These are phyloP conservation scores for Colletotrichum sp. DNA, from an alignment of 2,329 filamentous ascomycete genomes.

Conservation along the genomic window DNA sequence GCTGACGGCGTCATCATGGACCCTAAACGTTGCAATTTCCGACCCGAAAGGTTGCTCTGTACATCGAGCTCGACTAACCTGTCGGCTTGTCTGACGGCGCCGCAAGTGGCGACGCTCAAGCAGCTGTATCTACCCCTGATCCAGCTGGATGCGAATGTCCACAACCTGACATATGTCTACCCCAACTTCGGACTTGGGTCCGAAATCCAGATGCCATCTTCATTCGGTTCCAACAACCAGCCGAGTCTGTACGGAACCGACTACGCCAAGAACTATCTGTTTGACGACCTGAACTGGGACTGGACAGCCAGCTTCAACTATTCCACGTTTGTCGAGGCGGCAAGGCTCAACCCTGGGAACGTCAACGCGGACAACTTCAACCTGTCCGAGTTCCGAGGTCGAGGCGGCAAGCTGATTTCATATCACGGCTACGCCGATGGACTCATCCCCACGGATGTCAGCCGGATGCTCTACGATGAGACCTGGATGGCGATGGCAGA, in stretches of 20 bases:
- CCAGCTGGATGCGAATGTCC: constrained; percentile 22
- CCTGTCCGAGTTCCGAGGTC: constrained; percentile 39
- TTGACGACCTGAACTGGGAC: constrained; percentile 41
- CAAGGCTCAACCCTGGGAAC: constrained; percentile 36
- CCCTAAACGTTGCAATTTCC: constrained; percentile 43
- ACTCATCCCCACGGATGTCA: constrained; percentile 46
- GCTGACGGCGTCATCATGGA: constrained; percentile 50
- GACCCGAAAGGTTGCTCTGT: constrained; percentile 41
- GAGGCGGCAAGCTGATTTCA: constrained; percentile 48
- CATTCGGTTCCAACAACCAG: constrained; percentile 28
- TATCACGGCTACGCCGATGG: constrained; percentile 50
- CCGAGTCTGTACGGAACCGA: constrained; percentile 25
- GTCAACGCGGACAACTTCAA: constrained; percentile 44
- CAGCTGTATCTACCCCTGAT: constrained; percentile 34
- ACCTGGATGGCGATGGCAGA: constrained; percentile 44
- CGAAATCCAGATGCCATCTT: constrained; percentile 28
- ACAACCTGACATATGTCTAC: constrained; percentile 34
- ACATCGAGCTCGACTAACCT: constrained; percentile 25
- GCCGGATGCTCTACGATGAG: constrained; percentile 52
- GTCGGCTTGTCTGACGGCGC: constrained; percentile 42
- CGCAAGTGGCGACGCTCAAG: constrained; percentile 40
- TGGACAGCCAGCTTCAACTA: constrained; percentile 36
- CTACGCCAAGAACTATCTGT: constrained; percentile 44
- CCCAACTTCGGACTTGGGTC: constrained; percentile 52
- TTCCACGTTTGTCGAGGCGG: constrained; percentile 26